Evolutionary conservation across 495 filamentous ascomycete species (phyloP).

Genomic region (Pseudevernia furfuracea): DNA sequence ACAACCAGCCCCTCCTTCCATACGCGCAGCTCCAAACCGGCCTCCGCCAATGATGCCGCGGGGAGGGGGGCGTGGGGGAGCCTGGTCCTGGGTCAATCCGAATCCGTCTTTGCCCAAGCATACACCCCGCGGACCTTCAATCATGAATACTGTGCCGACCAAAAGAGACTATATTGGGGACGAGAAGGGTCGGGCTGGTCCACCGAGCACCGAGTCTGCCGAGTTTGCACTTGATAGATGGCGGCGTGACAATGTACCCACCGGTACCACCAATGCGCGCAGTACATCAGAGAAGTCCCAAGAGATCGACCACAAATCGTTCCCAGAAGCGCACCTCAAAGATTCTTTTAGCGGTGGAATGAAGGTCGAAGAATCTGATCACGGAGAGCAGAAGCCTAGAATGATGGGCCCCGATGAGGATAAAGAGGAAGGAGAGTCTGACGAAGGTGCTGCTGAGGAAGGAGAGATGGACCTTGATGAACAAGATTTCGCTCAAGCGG

Average conservation of each 20-base stretch:
- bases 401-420: constrained; percentile 12
- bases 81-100: constrained; percentile 21
- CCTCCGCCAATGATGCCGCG: constrained; percentile 18
- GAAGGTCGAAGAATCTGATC: constrained; percentile 9
- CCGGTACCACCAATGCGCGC: not conserved
- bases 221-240: constrained; percentile 15
- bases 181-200: constrained; percentile 10
- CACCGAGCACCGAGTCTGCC: constrained; percentile 9
- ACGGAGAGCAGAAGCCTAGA: constrained; percentile 13
- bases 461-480: constrained; percentile 37
- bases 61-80: constrained; percentile 15
- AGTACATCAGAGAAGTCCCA: constrained; percentile 6
- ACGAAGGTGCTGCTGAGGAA: constrained; percentile 20
- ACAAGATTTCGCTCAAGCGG: constrained; percentile 44
- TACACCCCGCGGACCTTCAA: constrained; percentile 26
- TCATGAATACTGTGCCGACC: constrained; percentile 26
- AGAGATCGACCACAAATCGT: constrained; percentile 1
- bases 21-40: constrained; percentile 16
- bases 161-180: constrained; percentile 25
- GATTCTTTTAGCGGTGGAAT: not conserved
- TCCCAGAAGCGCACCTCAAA: constrained; percentile 5
- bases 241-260: constrained; percentile 13
- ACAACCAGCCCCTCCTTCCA: constrained; percentile 20
- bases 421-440: constrained; percentile 15
- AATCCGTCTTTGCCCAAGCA: constrained; percentile 13